Percentiles rank a stretch among this genome's conserved stretches.
These are phyloP conservation scores for Phoenix dactylifera DNA, from an alignment of 176 grass and related monocot species.

Conservation along the genomic window DNA sequence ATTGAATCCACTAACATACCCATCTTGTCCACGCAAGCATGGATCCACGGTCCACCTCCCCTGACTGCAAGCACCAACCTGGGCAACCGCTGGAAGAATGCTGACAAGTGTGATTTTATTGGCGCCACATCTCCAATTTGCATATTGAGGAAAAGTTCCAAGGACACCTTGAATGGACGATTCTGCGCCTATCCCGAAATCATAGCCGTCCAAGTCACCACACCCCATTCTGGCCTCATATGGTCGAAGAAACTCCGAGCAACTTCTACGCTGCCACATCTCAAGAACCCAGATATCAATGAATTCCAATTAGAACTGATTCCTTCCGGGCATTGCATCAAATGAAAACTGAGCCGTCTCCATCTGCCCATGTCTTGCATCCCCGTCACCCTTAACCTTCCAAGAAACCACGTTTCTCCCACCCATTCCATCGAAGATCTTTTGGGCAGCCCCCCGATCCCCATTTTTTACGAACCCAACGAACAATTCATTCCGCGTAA, in stretches of 20 bases:
- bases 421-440: constrained; percentile 6
- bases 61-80: constrained; percentile 9
- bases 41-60: constrained; percentile 12
- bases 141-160: constrained; percentile 14
- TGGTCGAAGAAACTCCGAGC: constrained; percentile 11
- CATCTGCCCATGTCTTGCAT: constrained; percentile 8
- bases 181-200: not conserved
- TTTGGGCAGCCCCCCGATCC: not conserved
- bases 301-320: constrained; percentile 16
- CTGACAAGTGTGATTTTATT: constrained; percentile 12
- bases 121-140: constrained; percentile 1
- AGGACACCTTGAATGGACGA: not conserved
- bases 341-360: constrained; percentile 5
- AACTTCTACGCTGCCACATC: not conserved
- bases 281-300: constrained; percentile 13
- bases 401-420: constrained; percentile 20
- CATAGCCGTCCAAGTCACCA: too few relatives aligned
- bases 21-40: constrained; percentile 3
- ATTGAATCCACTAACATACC: constrained; percentile 11
- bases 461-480: constrained; percentile 3
- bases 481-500: constrained; percentile 14
- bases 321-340: constrained; percentile 14
- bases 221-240: not conserved
- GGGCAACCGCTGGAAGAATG: constrained; percentile 10
- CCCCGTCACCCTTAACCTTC: constrained; percentile 12